Conservation (phyloP, 495 filamentous ascomycete genomes). For the Collariella sp. region DNA sequence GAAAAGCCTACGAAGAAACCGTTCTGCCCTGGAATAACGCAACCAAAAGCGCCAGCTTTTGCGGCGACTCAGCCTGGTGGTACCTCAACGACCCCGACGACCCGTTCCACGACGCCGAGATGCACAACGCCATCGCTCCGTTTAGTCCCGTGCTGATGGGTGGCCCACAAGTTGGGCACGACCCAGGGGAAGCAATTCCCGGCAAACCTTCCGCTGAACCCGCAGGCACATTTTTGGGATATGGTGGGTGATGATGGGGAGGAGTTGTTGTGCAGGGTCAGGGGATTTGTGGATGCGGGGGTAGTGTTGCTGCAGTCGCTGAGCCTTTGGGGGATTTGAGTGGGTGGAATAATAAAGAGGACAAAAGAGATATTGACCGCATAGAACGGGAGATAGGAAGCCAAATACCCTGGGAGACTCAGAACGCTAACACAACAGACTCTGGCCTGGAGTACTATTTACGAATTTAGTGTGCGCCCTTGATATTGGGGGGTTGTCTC, state of each 20-base stretch:
- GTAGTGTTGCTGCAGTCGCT: not conserved
- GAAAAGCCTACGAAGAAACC: not conserved
- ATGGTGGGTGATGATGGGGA: not conserved
- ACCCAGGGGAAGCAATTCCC: not conserved
- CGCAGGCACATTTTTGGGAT: not conserved
- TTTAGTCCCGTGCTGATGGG: not conserved
- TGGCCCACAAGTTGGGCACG: not conserved
- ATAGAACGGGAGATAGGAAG: not conserved
- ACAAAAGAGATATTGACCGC: not conserved
- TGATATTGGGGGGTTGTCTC: not conserved
- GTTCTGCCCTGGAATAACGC: no score
- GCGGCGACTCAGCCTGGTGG: constrained; percentile 8
- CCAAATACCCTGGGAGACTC: no score
- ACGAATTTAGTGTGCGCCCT: no score
- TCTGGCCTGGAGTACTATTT: no score
- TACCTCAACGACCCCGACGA: not conserved
- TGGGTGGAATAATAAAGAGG: not conserved
- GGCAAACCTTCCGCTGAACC: not conserved
- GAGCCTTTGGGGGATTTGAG: not conserved
- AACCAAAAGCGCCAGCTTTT: not conserved
- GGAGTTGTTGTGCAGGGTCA: not conserved
- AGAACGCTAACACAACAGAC: no score
- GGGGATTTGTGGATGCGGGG: not conserved
- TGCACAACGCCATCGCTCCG: no score
- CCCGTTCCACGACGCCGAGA: no score